phyloP scores from a whole-genome alignment of 1,284 basidiomycete genomes.

The Ganoderma meredithae region DNA sequence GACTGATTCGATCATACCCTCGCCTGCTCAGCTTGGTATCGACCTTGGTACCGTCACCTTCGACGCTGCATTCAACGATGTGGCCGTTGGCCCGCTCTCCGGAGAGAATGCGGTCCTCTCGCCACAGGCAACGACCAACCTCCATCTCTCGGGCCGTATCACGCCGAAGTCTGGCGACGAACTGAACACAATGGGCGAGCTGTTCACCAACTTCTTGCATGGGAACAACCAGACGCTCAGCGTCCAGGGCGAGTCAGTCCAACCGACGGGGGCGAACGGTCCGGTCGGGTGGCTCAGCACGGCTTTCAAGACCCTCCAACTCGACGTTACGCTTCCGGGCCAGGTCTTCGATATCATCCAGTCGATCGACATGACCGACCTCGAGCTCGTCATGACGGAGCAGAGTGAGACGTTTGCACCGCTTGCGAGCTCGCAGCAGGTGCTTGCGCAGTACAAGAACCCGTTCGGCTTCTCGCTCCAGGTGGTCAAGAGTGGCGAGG shows the following conservation, averaged over 20 bases:
- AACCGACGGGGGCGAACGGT: slow-evolving; percentile 55
- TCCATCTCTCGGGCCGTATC: slow-evolving; percentile 69
- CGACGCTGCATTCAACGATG: slow-evolving; percentile 63
- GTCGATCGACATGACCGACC: slow-evolving; percentile 69
- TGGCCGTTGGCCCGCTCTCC: slow-evolving; percentile 60
- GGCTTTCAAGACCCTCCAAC: slow-evolving; percentile 73
- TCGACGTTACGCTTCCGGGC: slow-evolving; percentile 72
- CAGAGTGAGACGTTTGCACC: slow-evolving; percentile 65
- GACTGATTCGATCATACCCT: slow-evolving; percentile 73
- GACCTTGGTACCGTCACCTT: slow-evolving; percentile 76
- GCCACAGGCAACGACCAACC: slow-evolving; percentile 55
- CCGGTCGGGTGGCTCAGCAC: slow-evolving; percentile 72
- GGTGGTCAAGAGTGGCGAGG: slow-evolving; percentile 63
- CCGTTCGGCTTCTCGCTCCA: slow-evolving; percentile 82
- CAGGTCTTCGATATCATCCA: slow-evolving; percentile 72
- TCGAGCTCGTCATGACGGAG: slow-evolving; percentile 54
- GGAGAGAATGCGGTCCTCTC: slow-evolving; percentile 60
- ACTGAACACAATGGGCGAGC: slow-evolving; percentile 62
- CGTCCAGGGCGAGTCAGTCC: slow-evolving; percentile 69
- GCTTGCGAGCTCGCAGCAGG: slow-evolving; percentile 64
- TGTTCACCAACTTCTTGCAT: slow-evolving; percentile 75
- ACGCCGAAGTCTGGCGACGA: slow-evolving; percentile 64
- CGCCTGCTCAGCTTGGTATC: slow-evolving; percentile 75
- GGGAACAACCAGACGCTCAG: slow-evolving; percentile 71
- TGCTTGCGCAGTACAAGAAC: slow-evolving; percentile 75